These are phyloP conservation scores for Gymnopilus junonius DNA, from an alignment of 768 basidiomycete genomes.

Conservation along the genomic window DNA sequence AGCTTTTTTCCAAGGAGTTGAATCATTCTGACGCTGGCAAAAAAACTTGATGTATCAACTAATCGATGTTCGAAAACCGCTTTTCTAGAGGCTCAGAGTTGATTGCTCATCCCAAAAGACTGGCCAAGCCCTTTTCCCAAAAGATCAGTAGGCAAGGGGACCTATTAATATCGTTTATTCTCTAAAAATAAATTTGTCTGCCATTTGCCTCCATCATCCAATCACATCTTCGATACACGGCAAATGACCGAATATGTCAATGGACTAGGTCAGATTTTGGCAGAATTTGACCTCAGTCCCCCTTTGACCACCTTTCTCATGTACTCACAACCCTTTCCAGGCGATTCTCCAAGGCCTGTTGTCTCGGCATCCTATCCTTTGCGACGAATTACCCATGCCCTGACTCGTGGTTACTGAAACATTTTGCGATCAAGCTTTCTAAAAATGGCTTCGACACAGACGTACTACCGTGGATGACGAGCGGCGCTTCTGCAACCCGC, in stretches of 20 bases:
- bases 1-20: background rate
- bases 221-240: background rate
- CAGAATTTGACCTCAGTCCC: background rate
- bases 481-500: background rate
- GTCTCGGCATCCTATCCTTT: background rate
- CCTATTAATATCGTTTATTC: background rate
- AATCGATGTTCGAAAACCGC: background rate
- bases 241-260: constrained; percentile 2
- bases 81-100: background rate
- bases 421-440: background rate
- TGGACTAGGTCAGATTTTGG: background rate
- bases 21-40: background rate
- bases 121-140: background rate
- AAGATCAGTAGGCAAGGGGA: constrained; percentile 4
- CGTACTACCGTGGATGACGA: background rate
- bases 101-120: background rate
- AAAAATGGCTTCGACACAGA: background rate
- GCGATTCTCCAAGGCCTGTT: background rate
- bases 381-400: background rate
- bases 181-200: background rate
- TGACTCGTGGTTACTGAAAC: constrained; percentile 2
- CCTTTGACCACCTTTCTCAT: background rate
- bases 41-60: background rate
- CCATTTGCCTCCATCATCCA: background rate
- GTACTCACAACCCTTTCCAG: background rate